Conservation (phyloP, 306 rosid species). For the Corylus americana region DNA sequence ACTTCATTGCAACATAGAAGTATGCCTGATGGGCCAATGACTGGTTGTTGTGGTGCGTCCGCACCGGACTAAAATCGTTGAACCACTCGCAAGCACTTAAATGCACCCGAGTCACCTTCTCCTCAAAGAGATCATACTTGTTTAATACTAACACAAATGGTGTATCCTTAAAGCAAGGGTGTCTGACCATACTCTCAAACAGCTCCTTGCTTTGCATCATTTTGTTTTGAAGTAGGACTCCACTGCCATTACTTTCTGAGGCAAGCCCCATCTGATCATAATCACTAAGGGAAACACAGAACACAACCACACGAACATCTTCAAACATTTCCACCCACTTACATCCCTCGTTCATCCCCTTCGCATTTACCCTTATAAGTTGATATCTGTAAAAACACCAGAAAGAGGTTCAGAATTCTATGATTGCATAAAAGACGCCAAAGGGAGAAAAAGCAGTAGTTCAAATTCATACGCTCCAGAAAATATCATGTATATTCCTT, state of each 20-base stretch:
- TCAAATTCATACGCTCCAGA: background rate
- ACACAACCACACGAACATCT: slow-evolving; percentile 87
- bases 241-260: slow-evolving; percentile 70
- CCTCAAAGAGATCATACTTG: slow-evolving; percentile 87
- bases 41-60: slow-evolving; percentile 62
- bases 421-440: background rate
- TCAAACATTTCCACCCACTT: slow-evolving; percentile 99
- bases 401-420: slow-evolving; percentile 10
- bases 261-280: slow-evolving; percentile 69
- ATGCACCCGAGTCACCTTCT: slow-evolving; percentile 57
- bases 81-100: slow-evolving; percentile 83
- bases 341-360: slow-evolving; percentile 92
- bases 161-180: slow-evolving; percentile 83
- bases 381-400: slow-evolving; percentile 70
- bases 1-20: slow-evolving; percentile 94
- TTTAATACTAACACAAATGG: slow-evolving; percentile 85
- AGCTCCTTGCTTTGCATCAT: slow-evolving; percentile 94
- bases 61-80: slow-evolving; percentile 70
- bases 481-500: background rate
- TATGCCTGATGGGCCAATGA: slow-evolving; percentile 89
- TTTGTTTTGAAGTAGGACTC: slow-evolving; percentile 82
- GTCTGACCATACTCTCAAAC: slow-evolving; percentile 83
- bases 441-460: background rate
- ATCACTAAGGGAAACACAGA: slow-evolving; percentile 79
- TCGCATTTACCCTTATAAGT: slow-evolving; percentile 92